Base-by-base conservation (phyloP, 2,329 filamentous ascomycete genomes). In the Fusarium aywerte region DNA sequence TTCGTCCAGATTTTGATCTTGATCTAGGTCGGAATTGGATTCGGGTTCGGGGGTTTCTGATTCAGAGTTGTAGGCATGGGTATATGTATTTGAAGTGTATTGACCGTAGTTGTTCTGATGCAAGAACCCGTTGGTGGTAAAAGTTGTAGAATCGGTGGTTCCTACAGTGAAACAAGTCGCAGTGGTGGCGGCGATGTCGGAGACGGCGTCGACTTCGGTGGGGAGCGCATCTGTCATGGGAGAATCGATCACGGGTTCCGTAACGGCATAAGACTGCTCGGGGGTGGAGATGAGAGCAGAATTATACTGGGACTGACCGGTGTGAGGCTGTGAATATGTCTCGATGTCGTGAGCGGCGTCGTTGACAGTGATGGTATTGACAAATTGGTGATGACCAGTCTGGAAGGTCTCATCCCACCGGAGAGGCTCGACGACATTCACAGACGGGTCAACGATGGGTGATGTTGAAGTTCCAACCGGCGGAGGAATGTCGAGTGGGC, bases 351-450 rank as follows among this genome's bases (percentile, higher is more conserved):
- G 27, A 45, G 42, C 35, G 40, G 49, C 39, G 52, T 62, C 43
- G 54, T 50, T 20, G 35, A 47, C 43, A 43, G 57, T 45, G 53
- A 49, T 12, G 44, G 38, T 29, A 42, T 67, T 33, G 43, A 35
- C 33, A 38, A 49, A 35, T 43, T 67, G 35, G 31, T 52, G 44
- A 52, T 51, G 55, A 44, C 62, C 63, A 60, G 63, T 47, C 33
- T 73, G 58, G 39, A 67, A 64, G 38, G 61, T 42, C 51, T 72
- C 71, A 54, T 72, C 64, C 64, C 60, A 62, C 38, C 58, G 33
- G 40, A 62, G 49, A 45, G 49, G 38, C 32, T 64, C 70, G 52
- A 58, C 53, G 29, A 40, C 44, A 47, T 54, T 52, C 32, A 54
- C 29, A 32, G 67, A 60, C 20, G 58, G 43, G 43, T 47, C 54